Percentiles rank a stretch among this genome's conserved stretches.
These are phyloP conservation scores for Bombardia bombarda DNA, from an alignment of 495 filamentous ascomycete species.

Conservation along the genomic window DNA sequence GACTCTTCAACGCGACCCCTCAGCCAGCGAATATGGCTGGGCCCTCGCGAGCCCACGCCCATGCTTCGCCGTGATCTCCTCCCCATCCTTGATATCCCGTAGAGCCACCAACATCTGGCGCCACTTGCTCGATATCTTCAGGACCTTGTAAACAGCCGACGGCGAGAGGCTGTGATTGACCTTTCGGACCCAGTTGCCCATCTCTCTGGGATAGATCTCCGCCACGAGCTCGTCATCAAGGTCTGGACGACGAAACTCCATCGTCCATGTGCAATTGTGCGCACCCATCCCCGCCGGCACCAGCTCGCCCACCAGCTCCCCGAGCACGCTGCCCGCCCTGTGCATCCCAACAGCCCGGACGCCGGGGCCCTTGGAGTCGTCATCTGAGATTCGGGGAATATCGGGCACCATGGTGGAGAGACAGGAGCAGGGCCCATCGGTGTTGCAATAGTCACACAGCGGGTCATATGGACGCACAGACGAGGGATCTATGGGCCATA, in stretches of 20 bases:
- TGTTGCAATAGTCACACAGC: constrained; percentile 13
- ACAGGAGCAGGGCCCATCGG: constrained; percentile 10
- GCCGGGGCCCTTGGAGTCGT: constrained; percentile 11
- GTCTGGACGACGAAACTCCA: constrained; percentile 18
- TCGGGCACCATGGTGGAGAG: constrained; percentile 3
- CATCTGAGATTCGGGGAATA: constrained; percentile 15
- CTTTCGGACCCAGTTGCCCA: constrained; percentile 26
- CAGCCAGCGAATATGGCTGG: constrained; percentile 14
- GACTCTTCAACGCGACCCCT: constrained; percentile 11
- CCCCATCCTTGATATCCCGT: constrained; percentile 15
- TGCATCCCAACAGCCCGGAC: constrained; percentile 12
- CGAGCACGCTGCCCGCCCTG: constrained; percentile 9
- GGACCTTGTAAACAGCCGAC: constrained; percentile 9
- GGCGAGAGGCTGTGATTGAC: constrained; percentile 17
- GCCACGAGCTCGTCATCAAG: constrained; percentile 15
- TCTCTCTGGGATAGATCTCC: constrained; percentile 16
- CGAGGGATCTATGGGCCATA: constrained; percentile 20
- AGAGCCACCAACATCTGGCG: constrained; percentile 15
- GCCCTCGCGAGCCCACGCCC: constrained; percentile 14
- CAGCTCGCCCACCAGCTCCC: constrained; percentile 23
- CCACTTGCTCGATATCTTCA: constrained; percentile 21
- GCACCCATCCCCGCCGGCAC: constrained; percentile 9
- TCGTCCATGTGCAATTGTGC: constrained; percentile 11
- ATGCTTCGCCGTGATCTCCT: constrained; percentile 22
- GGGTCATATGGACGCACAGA: constrained; percentile 3